Percentiles rank a stretch among this genome's conserved stretches.
Conservation (phyloP, 257 asterid genomes). For the Salvia hispanica region DNA sequence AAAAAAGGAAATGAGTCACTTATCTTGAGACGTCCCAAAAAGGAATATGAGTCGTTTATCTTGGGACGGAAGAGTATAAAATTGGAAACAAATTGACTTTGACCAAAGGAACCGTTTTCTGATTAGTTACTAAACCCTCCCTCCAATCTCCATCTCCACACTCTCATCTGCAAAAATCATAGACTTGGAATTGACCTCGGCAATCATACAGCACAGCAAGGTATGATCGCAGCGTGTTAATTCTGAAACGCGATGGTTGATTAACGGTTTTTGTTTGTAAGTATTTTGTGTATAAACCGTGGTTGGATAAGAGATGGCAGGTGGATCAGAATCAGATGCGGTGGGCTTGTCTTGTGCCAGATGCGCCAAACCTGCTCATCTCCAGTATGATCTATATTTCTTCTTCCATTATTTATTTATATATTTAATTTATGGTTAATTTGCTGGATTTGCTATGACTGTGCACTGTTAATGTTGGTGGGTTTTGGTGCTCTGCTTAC, state of each 20-base stretch:
- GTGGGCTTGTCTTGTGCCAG: constrained; percentile 65
- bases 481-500: constrained; percentile 23
- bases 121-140: no score
- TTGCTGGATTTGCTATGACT: not conserved
- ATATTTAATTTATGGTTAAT: not conserved
- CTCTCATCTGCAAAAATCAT: no score
- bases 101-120: no score
- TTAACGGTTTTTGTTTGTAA: not conserved
- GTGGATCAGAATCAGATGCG: constrained; percentile 73
- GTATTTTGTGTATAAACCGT: not conserved
- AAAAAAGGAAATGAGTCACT: no score
- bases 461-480: not conserved
- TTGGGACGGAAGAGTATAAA: no score
- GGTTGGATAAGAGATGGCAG: constrained; percentile 43
- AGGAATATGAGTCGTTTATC: no score
- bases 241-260: constrained; percentile 3
- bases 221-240: not conserved
- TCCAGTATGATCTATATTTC: constrained; percentile 58
- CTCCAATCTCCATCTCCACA: no score
- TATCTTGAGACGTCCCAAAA: no score
- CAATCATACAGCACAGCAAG: not conserved
- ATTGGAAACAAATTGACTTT: no score
- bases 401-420: not conserved
- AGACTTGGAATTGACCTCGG: not conserved
- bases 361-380: constrained; percentile 84